Evolutionary conservation across 306 rosid species (phyloP).

Genomic region (Trifolium fragiferum): DNA sequence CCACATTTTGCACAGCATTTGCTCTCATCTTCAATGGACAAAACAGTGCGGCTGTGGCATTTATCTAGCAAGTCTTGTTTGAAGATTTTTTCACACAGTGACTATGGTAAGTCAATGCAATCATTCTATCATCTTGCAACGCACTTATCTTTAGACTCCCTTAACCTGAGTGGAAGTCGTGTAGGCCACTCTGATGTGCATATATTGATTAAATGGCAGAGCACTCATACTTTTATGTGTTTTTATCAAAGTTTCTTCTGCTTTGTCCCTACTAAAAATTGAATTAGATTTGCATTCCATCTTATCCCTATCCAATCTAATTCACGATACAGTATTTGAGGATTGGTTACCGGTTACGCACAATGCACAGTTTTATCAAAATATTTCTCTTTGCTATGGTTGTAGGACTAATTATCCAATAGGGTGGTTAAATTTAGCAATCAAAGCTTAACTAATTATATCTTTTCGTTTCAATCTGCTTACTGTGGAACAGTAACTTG

Average conservation of each 20-base stretch:
- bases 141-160: conserved; percentile 30
- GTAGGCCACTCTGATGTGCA: conserved; percentile 18
- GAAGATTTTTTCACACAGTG: conserved; percentile 88
- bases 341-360: conserved; percentile 16
- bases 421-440: conserved; percentile 36
- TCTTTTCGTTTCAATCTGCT: conserved; percentile 49
- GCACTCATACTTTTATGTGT: not conserved
- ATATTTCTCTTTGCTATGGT: conserved; percentile 10
- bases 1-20: conserved; percentile 63
- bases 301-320: conserved; percentile 12
- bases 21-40: conserved; percentile 99
- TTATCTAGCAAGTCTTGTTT: conserved; percentile 82
- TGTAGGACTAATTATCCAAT: conserved; percentile 4
- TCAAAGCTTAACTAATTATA: conserved; percentile 50
- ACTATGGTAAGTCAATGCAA: conserved; percentile 73
- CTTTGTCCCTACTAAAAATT: conserved; percentile 13
- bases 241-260: conserved; percentile 25
- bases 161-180: conserved; percentile 29
- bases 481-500: conserved; percentile 86
- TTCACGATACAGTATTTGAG: conserved; percentile 14
- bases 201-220: conserved; percentile 13
- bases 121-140: conserved; percentile 29
- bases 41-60: conserved; percentile 98
- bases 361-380: conserved; percentile 20
- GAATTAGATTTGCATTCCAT: conserved; percentile 17